Conservation (phyloP, 2,329 filamentous ascomycete genomes). For the Teratosphaeria gauchensis region DNA sequence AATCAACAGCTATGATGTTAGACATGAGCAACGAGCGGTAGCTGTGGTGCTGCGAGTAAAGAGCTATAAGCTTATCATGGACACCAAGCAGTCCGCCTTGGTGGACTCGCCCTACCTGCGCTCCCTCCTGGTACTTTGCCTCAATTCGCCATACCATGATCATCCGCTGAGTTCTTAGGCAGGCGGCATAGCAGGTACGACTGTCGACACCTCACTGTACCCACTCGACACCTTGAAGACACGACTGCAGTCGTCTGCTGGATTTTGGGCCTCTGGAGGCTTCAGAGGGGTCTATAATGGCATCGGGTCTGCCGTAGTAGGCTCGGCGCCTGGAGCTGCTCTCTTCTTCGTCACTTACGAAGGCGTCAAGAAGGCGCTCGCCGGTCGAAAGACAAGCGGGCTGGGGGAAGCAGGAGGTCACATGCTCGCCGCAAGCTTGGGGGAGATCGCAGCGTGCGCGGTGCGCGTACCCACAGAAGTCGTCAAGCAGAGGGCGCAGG, state of each 20-base stretch:
- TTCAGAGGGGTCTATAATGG: constrained; percentile 90
- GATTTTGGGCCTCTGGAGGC: constrained; percentile 75
- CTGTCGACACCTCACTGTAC: constrained; percentile 92
- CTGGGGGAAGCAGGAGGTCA: constrained; percentile 43
- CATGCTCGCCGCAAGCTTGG: constrained; percentile 76
- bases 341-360: constrained; percentile 65
- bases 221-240: constrained; percentile 99
- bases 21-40: background rate
- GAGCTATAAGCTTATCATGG: background rate
- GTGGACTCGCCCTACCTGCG: constrained; percentile 38
- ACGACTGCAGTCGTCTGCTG: constrained; percentile 72
- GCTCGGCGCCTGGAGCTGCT: constrained; percentile 85
- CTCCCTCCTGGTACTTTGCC: constrained; percentile 34
- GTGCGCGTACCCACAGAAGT: constrained; percentile 93
- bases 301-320: constrained; percentile 78
- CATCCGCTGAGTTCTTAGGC: constrained; percentile 40
- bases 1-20: background rate
- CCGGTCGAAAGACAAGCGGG: constrained; percentile 7
- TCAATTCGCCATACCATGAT: background rate
- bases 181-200: constrained; percentile 85
- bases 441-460: constrained; percentile 85
- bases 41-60: background rate
- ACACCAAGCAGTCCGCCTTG: background rate
- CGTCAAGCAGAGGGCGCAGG: constrained; percentile 92
- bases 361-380: constrained; percentile 16